Conservation (phyloP, 2,329 filamentous ascomycete genomes). For the Aspergillus sp. region DNA sequence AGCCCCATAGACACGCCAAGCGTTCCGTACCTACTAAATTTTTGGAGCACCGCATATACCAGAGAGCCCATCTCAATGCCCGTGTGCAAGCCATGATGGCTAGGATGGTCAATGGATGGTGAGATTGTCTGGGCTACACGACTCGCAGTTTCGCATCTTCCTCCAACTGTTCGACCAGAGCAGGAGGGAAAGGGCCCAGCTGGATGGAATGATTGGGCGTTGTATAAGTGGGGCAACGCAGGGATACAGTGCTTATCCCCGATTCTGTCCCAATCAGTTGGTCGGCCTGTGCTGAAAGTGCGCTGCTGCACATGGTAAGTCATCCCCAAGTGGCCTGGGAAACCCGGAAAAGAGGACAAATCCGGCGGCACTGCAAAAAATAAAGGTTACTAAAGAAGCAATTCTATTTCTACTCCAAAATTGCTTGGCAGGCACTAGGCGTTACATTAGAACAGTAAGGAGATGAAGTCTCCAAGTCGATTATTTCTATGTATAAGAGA, state of each 20-base stretch:
- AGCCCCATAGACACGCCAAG: no score
- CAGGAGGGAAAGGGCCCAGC: conserved; percentile 17
- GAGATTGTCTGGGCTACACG: not conserved
- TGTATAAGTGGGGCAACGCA: conserved; percentile 27
- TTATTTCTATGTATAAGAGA: conserved; percentile 4
- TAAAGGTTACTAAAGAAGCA: not conserved
- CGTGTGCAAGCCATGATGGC: no score
- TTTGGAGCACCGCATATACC: not conserved
- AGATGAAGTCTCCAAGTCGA: conserved; percentile 4
- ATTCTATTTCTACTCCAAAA: not conserved
- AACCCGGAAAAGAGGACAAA: conserved; percentile 1
- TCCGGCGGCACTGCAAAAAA: not conserved
- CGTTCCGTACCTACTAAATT: no score
- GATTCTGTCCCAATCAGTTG: conserved; percentile 19
- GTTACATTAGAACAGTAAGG: conserved; percentile 2
- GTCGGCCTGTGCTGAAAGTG: conserved; percentile 10
- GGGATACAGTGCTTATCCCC: conserved; percentile 34
- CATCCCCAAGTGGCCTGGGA: not conserved
- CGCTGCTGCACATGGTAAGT: conserved; percentile 11
- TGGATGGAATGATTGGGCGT: conserved; percentile 21
- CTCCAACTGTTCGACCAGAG: conserved; percentile 13
- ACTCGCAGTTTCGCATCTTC: conserved; percentile 7
- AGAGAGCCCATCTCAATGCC: not conserved
- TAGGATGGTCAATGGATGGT: not conserved
- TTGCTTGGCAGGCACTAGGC: conserved; percentile 6